Conservation (phyloP, 371 early-diverging fungal genomes). For the Nosema muscidifuracis region DNA sequence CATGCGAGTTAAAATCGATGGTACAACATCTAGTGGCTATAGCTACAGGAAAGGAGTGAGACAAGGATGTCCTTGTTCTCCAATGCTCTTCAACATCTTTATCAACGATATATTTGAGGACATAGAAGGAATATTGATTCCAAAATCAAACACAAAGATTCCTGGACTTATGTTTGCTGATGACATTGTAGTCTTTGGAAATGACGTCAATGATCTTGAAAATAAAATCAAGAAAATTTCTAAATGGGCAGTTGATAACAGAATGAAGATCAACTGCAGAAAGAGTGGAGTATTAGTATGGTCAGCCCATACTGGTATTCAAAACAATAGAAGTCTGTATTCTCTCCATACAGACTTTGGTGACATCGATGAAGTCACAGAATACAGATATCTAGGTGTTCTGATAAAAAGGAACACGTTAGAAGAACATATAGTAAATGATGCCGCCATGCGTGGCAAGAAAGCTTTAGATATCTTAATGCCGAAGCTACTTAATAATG, state of each 20-base stretch:
- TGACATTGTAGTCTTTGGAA: slow-evolving; percentile 33
- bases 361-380: neutral
- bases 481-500: neutral
- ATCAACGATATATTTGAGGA: slow-evolving; percentile 29
- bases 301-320: neutral
- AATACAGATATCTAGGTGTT: neutral
- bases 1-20: neutral
- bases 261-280: slow-evolving; percentile 9
- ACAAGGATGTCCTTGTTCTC: slow-evolving; percentile 31
- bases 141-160: neutral
- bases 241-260: slow-evolving; percentile 9
- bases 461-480: neutral
- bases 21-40: neutral
- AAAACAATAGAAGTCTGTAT: neutral
- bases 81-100: slow-evolving; percentile 20
- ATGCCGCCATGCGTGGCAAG: neutral
- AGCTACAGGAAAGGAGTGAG: slow-evolving; percentile 20
- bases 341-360: neutral
- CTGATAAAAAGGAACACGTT: neutral
- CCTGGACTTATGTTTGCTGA: slow-evolving; percentile 31
- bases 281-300: slow-evolving; percentile 25
- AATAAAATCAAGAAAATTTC: neutral
- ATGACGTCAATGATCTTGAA: neutral
- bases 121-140: slow-evolving; percentile 11
- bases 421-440: neutral